Percentiles rank a stretch among this genome's conserved stretches.
Conservation (phyloP, 2,329 filamentous ascomycete species). For the Hortaea sp. region DNA sequence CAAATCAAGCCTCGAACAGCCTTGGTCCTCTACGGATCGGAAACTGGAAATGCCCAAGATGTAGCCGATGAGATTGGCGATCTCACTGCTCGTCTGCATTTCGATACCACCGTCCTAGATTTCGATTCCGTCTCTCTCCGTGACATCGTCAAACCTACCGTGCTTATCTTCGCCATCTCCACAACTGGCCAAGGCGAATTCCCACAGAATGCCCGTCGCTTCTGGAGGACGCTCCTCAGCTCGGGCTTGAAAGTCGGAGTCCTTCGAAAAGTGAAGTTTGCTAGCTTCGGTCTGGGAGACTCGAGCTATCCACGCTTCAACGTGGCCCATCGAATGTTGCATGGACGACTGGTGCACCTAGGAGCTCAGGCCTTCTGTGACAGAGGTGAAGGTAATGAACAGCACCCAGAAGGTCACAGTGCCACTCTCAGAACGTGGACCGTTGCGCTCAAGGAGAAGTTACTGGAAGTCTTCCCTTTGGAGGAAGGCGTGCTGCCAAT, state of each 20-base stretch:
- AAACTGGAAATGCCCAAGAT: constrained; percentile 91
- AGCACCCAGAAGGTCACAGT: constrained; percentile 75
- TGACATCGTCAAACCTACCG: constrained; percentile 34
- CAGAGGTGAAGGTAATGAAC: constrained; percentile 81
- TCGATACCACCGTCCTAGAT: constrained; percentile 63
- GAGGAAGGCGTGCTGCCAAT: constrained; percentile 59
- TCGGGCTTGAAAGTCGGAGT: constrained; percentile 65
- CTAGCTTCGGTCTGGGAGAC: constrained; percentile 85
- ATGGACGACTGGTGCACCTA: constrained; percentile 73
- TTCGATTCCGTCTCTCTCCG: constrained; percentile 62
- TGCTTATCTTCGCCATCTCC: constrained; percentile 74
- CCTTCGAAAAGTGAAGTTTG: constrained; percentile 60
- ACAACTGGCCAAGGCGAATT: constrained; percentile 94
- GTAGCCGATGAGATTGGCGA: constrained; percentile 75
- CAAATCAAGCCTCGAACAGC: constrained; percentile 37
- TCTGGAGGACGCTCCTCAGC: constrained; percentile 78
- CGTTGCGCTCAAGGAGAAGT: constrained; percentile 51
- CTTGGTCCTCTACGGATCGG: constrained; percentile 82
- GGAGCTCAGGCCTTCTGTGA: constrained; percentile 69
- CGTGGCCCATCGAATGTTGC: constrained; percentile 80
- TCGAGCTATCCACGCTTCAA: constrained; percentile 93
- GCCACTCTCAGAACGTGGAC: constrained; percentile 27
- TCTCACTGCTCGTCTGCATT: constrained; percentile 66
- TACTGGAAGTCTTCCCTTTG: constrained; percentile 60
- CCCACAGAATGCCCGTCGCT: constrained; percentile 66